A percentile compares a stretch with the other conserved stretches of the same genome.
phyloP scores from a whole-genome alignment of 139 green algal species.

The Micractinium conductrix region DNA sequence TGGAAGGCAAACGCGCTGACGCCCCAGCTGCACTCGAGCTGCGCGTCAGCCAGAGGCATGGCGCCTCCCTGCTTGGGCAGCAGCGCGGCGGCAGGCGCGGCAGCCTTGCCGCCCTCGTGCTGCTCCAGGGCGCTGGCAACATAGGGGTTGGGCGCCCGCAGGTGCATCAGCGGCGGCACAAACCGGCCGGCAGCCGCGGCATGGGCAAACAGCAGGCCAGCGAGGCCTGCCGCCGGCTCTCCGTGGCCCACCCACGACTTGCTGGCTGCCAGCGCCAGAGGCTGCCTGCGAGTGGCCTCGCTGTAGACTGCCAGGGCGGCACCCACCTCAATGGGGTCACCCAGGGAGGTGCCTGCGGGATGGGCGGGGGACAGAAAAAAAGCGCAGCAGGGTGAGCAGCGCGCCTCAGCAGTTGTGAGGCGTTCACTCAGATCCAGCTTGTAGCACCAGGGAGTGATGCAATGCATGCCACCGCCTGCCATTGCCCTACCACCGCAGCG shows the following conservation, averaged over 20 bases:
- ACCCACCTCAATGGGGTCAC: slow-evolving; percentile 80
- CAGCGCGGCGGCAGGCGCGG: background rate
- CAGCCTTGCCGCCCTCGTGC: background rate
- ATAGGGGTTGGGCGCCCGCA: slow-evolving; percentile 68
- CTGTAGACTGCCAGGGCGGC: slow-evolving; percentile 46
- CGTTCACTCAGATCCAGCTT: background rate
- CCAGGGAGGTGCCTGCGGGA: slow-evolving; percentile 58
- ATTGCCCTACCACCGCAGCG: background rate
- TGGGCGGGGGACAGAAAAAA: background rate
- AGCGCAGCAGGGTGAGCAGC: background rate
- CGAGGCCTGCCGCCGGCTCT: slow-evolving; percentile 82
- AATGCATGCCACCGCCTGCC: background rate
- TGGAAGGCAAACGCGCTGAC: slow-evolving; percentile 57
- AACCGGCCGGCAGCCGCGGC: background rate
- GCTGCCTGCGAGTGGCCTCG: background rate
- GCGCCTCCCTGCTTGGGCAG: slow-evolving; percentile 38
- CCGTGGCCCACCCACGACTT: slow-evolving; percentile 89
- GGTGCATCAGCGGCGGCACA: slow-evolving; percentile 62
- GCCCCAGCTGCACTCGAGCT: slow-evolving; percentile 17
- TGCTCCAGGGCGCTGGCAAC: slow-evolving; percentile 57
- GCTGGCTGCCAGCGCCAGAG: slow-evolving; percentile 58
- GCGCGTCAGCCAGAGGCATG: background rate
- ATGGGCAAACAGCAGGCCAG: slow-evolving; percentile 67
- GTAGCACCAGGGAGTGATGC: background rate
- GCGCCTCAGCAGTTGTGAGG: background rate